These are phyloP conservation scores for Cinnamomum chago DNA, from an alignment of 164 flowering plant genomes.

Conservation along the genomic window DNA sequence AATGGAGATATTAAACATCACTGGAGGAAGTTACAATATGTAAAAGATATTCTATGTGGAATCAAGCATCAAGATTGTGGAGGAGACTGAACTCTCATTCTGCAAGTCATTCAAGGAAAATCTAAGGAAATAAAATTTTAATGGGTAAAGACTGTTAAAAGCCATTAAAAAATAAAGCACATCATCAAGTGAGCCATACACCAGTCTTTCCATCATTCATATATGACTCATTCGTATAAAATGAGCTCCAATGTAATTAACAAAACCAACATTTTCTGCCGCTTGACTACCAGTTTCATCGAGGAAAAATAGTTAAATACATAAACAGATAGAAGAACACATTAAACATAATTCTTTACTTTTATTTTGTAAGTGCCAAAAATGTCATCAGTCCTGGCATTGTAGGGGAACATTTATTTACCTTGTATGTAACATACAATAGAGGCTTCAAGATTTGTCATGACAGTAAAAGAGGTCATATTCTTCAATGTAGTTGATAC, in stretches of 20 bases:
- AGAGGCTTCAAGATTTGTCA: no score
- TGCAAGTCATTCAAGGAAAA: background rate
- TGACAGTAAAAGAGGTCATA: no score
- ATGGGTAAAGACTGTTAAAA: background rate
- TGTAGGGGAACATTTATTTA: no score
- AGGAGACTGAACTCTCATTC: background rate
- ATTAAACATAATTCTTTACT: no score
- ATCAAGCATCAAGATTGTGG: background rate
- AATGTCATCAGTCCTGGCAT: no score
- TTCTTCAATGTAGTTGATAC: no score
- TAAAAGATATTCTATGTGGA: background rate
- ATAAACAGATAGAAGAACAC: no score
- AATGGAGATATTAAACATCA: background rate
- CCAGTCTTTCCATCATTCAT: background rate
- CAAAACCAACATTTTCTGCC: no score
- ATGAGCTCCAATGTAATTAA: background rate
- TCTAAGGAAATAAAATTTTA: background rate
- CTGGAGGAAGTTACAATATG: background rate
- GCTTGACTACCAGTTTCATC: no score
- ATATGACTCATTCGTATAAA: background rate
- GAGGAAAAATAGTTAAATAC: no score
- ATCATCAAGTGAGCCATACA: background rate
- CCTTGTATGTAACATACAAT: no score
- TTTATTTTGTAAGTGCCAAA: no score
- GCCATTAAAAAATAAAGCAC: background rate